Percentiles rank a stretch among this genome's conserved stretches.
Evolutionary conservation across 306 rosid genomes (phyloP).

Genomic region (Vigna angularis): DNA sequence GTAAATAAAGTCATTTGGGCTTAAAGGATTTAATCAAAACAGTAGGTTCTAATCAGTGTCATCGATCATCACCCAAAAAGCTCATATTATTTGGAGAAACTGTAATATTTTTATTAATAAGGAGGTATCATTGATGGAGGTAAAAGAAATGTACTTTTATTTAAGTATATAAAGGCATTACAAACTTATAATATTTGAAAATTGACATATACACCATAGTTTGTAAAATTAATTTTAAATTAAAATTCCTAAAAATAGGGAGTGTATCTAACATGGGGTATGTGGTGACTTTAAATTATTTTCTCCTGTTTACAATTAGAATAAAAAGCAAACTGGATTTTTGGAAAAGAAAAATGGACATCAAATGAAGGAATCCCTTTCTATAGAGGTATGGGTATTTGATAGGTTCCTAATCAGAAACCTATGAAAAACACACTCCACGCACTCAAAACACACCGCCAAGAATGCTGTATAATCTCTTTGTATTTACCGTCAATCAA

Average conservation of each 20-base stretch:
- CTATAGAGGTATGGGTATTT: neutral
- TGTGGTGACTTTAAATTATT: neutral
- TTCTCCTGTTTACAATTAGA: neutral
- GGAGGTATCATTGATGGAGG: neutral
- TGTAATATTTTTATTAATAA: slow-evolving; percentile 11
- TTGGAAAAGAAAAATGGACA: neutral
- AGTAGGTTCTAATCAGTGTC: slow-evolving; percentile 10
- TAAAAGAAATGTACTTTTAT: slow-evolving; percentile 7
- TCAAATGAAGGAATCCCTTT: slow-evolving; percentile 1
- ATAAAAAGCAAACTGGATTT: neutral
- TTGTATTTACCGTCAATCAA: too few species aligned
- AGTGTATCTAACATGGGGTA: neutral
- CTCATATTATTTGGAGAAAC: slow-evolving; percentile 15
- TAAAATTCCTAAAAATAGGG: slow-evolving; percentile 9
- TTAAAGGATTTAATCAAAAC: slow-evolving; percentile 11
- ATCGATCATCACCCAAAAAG: neutral
- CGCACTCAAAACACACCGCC: too few species aligned
- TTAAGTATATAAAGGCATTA: slow-evolving; percentile 4
- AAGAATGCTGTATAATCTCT: too few species aligned
- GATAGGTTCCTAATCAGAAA: too few species aligned
- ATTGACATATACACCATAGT: slow-evolving; percentile 8
- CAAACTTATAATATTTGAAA: neutral
- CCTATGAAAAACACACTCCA: too few species aligned
- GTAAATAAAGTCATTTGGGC: neutral
- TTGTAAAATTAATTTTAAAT: slow-evolving; percentile 9